A percentile compares a stretch with the other conserved stretches of the same genome.
Conservation (phyloP, 768 basidiomycete genomes). For the Tulasnella sp. region DNA sequence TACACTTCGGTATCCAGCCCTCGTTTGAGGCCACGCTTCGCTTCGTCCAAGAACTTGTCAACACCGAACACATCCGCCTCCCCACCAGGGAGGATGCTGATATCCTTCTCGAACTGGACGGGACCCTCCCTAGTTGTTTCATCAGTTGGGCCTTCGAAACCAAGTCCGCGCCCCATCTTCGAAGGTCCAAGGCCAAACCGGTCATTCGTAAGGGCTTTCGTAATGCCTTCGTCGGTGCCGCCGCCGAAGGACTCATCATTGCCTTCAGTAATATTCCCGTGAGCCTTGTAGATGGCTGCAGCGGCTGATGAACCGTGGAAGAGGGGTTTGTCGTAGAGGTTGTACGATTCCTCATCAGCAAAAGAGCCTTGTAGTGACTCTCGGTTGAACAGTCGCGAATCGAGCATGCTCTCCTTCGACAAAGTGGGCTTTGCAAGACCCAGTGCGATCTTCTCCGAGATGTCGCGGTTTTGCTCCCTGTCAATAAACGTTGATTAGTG, state of each 20-base stretch:
- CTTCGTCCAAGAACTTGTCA: conserved; percentile 65
- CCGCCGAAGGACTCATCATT: conserved; percentile 89
- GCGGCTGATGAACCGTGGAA: conserved; percentile 95
- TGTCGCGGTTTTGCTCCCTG: conserved; percentile 90
- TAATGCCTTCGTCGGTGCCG: conserved; percentile 91
- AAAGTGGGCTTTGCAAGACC: conserved; percentile 93
- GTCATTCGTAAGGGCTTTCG: conserved; percentile 81
- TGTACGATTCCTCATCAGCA: conserved; percentile 88
- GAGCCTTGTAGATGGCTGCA: conserved; percentile 98
- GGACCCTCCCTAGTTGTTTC: conserved; percentile 84
- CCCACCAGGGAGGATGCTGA: conserved; percentile 87
- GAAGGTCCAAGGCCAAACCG: conserved; percentile 70
- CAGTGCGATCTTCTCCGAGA: conserved; percentile 96
- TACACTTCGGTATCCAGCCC: conserved; percentile 67
- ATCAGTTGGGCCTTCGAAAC: conserved; percentile 72
- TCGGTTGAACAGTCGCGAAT: conserved; percentile 94
- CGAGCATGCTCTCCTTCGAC: conserved; percentile 95
- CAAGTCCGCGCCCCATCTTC: conserved; percentile 32
- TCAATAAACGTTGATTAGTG: not conserved
- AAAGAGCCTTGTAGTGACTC: conserved; percentile 73
- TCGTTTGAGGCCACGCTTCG: conserved; percentile 87
- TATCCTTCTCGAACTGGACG: conserved; percentile 97
- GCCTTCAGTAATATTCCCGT: conserved; percentile 70
- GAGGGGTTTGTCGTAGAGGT: conserved; percentile 84
- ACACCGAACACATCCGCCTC: conserved; percentile 39